Evolutionary conservation across 179 eudicot species (phyloP).

Genomic region (Heliamphora pulchella): DNA sequence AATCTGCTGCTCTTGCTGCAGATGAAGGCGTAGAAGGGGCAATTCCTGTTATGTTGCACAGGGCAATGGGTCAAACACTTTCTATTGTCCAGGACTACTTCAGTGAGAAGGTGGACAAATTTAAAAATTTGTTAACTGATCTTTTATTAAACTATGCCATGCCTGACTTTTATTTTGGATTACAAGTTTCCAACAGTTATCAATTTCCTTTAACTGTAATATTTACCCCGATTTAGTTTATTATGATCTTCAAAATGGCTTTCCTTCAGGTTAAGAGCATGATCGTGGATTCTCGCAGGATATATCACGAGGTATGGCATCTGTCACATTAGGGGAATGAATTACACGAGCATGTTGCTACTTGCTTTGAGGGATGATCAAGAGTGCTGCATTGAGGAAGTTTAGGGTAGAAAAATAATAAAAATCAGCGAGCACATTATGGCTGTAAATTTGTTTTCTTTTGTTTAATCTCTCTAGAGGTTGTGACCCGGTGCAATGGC

Average conservation of each 20-base stretch:
- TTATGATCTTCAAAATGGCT: conserved; percentile 5
- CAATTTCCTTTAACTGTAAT: conserved; percentile 12
- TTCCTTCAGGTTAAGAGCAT: conserved; percentile 70
- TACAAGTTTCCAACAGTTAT: neutral
- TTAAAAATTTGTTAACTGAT: neutral
- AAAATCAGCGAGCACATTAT: neutral
- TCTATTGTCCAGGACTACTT: conserved; percentile 92
- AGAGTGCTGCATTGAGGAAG: neutral
- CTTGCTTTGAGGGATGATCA: neutral
- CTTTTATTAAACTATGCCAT: neutral
- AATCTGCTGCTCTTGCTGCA: conserved; percentile 94
- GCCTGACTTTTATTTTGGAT: neutral
- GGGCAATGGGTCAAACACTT: conserved; percentile 91
- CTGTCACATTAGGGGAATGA: neutral
- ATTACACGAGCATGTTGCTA: neutral
- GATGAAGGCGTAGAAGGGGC: conserved; percentile 95
- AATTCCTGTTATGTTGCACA: conserved; percentile 72
- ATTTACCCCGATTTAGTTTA: conserved; percentile 6
- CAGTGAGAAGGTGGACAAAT: conserved; percentile 57
- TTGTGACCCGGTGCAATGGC: neutral
- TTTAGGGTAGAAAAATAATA: conserved; percentile 3
- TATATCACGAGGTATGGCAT: conserved; percentile 72
- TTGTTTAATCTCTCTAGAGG: neutral
- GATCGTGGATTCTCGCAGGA: conserved; percentile 93
- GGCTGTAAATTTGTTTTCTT: neutral